Base-by-base conservation (phyloP, 2,329 filamentous ascomycete species). In the Trichoderma lentiforme region DNA sequence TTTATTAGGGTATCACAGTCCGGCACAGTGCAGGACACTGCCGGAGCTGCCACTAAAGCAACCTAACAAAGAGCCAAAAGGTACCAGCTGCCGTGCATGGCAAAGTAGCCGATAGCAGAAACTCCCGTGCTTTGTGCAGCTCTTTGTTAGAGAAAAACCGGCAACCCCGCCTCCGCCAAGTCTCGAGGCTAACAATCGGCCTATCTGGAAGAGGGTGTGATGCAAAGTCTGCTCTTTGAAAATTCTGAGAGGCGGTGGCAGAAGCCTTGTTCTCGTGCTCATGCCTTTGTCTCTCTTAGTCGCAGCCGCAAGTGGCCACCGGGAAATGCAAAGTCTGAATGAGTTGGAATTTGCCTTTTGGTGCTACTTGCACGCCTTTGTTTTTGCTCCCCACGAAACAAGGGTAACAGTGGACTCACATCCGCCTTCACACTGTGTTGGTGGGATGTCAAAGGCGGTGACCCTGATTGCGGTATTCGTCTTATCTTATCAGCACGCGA, bases 401-500 rank as follows among this genome's bases (percentile, higher is more conserved):
- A 70, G 67, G 66, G 67, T 70, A 51, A 70, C 67, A 70, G 67
- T 70, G 3, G 36, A 3, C 18, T 53, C 28, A 1, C 67, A 28
- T 26, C 4, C 15, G 21, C 12, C 8, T n/a, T 65, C 21, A 26
- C 64, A 72, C 70, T 62, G 70, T 68, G 56, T 24, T 68, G 43
- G 70, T 68, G 70, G 70, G 70, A 63, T 66, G 69, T 39, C 67
- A 36, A 72, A 72, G 71, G 71, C 71, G 71, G 71, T 72, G 64
- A 64, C 66, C 34, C 26, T 30, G 28, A 51, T 34, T 61, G 30
- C 62, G 51, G 14, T 21, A 24, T 3, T 30, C 28, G 1, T 4
- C 65, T 72, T 74, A 74, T 74, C 73, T 74, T 73, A 74, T 74
- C 73, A 67, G 68, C 71, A 72, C 65, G 71, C 58, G 71, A 70